phyloP scores from a whole-genome alignment of 208 protist species.

The Zelonia costaricensis region DNA sequence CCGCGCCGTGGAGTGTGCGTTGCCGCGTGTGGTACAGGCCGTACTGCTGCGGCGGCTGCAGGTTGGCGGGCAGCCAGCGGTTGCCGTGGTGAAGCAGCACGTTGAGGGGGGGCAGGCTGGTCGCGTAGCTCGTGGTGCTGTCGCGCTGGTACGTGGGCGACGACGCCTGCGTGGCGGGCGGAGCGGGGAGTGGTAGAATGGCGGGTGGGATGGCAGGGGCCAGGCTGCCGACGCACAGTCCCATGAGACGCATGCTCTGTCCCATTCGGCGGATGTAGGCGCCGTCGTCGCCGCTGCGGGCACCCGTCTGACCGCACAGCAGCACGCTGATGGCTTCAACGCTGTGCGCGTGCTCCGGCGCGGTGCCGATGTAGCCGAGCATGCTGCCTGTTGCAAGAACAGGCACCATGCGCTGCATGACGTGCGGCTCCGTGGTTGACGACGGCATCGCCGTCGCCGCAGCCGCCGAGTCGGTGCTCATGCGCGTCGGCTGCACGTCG shows the following conservation, averaged over 20 bases:
- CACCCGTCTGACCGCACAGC: background rate
- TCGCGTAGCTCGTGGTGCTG: constrained; percentile 1
- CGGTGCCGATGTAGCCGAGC: constrained; percentile 22
- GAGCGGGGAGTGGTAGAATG: constrained; percentile 4
- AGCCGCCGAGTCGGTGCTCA: constrained; percentile 20
- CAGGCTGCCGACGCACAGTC: constrained; percentile 22
- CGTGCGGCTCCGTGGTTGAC: constrained; percentile 16
- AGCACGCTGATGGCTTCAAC: constrained; percentile 16
- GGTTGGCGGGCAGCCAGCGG: constrained; percentile 55
- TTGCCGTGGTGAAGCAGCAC: constrained; percentile 29
- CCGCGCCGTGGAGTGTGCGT: background rate
- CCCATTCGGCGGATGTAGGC: constrained; percentile 11
- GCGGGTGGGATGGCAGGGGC: constrained; percentile 11
- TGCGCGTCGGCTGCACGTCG: constrained; percentile 45
- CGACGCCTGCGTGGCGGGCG: too few relatives aligned
- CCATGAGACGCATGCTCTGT: constrained; percentile 5
- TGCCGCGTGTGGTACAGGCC: constrained; percentile 13
- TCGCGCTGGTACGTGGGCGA: background rate
- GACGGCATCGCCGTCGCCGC: constrained; percentile 14
- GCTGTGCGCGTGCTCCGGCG: constrained; percentile 8
- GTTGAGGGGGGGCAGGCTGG: constrained; percentile 13
- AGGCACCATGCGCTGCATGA: constrained; percentile 20
- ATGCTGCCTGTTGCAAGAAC: constrained; percentile 6
- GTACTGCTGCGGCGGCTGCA: constrained; percentile 78
- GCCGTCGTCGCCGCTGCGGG: background rate